Evolutionary conservation across 257 asterid species (phyloP), one percentile per base, ranked within the genome.

Genomic region (Salvia rosmarinus): DNA sequence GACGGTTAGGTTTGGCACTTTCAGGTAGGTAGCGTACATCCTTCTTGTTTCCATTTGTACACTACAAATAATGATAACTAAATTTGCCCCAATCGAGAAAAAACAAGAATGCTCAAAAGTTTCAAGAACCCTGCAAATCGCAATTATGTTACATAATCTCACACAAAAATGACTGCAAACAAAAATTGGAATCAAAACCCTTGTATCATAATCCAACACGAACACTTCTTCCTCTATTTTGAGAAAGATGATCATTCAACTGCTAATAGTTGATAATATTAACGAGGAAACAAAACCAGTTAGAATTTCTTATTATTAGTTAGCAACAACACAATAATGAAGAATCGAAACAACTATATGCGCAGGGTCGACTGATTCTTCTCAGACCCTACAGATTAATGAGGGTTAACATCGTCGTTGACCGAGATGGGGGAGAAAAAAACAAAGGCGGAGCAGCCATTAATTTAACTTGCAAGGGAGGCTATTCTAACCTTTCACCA

Each of bases 401-500:
- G 57, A 25, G 63, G 28, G 70, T 6, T 23, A 60, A 57, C 30
- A 51, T 21, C 34, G 68, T 34, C 65, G 42, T 56, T 59, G 20
- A 62, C 52, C n/a, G 75, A 81, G 82, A 74, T 55, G 77, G 86
- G 6, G 75, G 77, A 67, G 64, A 10, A 76, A 80, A 79, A 79
- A 81, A 75, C 79, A 75, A 84, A 76, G 82, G 75, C 62, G 51
- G 78, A 64, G 71, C 54, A 75, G 79, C 83, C 81, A 37, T 56
- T 64, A 47, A 47, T 68, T 65, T 34, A 5, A 56, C 25, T 12
- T 69, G 1, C 3, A 11, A 63, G 14, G 79, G 74, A 54, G 72
- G 63, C 81, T 77, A 67, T 81, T 76, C 84, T 64, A 63, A 58
- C 76, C 81, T 75, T 73, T 63, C 55, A 70, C 78, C 88, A 81